Base-by-base conservation (phyloP, 345 rosid genomes). In the Odontarrhena argentea region DNA sequence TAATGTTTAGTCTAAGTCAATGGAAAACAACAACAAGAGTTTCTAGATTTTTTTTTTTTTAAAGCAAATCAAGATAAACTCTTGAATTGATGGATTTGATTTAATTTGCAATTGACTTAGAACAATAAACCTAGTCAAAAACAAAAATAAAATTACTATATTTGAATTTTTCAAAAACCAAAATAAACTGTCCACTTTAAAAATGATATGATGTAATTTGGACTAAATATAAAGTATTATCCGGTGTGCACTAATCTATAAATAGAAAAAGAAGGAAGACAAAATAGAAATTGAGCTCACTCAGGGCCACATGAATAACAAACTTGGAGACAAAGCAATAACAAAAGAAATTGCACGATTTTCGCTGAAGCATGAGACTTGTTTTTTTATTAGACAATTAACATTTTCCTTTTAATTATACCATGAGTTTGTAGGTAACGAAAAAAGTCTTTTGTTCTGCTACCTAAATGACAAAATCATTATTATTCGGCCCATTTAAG, bases 281-380 rank as follows among this genome's bases (percentile, higher is more conserved):
- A 44, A 56, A 59, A 42, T 46, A 59, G 24, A 62, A 44, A 4
- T 53, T 36, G 25, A 51, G 54, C 18, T 43, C 35, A 44, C 6
- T 35, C 45, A 24, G 74, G 74, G 62, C 48, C 74, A 70, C 74
- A 70, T 53, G 13, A 45, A 28, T 28, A 28, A 62, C 68, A 70
- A 70, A 41, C 49, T 70, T 70, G 63, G 13, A 70, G 55, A 44
- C 74, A 53, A 70, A 70, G 68, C 61, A 58, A 61, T 70, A 12
- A 46, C 49, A 62, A 50, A 24, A 51, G 9, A 32, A 50, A 25
- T 60, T 60, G 61, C 53, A 50, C 15, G 4, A 69, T 50, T 30
- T 35, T 50, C 40, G 58, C 44, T 44, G 35, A 55, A 12, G 32
- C 71, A 68, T 57, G 49, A 57, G 13, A 67, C 6, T 67, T 3